These are phyloP conservation scores for Amylocarpus encephaloides DNA, from an alignment of 2,329 filamentous ascomycete genomes.

Conservation along the genomic window DNA sequence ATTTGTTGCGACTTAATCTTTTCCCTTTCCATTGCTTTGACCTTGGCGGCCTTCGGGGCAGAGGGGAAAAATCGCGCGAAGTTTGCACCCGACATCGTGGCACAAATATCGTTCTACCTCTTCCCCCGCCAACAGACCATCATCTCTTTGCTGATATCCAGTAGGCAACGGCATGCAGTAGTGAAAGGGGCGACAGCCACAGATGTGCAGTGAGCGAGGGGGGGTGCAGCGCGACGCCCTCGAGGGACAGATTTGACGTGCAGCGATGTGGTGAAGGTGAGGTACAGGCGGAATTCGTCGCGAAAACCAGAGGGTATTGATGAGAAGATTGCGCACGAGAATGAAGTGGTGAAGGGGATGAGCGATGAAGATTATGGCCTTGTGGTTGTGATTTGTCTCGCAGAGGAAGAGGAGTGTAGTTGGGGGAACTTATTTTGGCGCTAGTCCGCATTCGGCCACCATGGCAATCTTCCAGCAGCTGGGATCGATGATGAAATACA, in stretches of 20 bases:
- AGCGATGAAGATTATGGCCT: neutral
- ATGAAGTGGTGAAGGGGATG: neutral
- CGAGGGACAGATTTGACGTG: conserved; percentile 10
- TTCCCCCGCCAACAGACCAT: conserved; percentile 27
- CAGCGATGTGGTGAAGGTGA: neutral
- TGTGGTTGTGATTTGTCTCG: neutral
- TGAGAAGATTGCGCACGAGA: neutral
- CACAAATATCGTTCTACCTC: conserved; percentile 30
- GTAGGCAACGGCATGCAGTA: conserved; percentile 26
- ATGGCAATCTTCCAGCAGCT: neutral
- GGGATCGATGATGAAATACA: too few species aligned
- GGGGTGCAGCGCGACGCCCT: conserved; percentile 17
- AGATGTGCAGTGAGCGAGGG: conserved; percentile 19
- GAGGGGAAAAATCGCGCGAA: conserved; percentile 84
- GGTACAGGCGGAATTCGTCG: neutral
- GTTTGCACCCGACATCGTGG: conserved; percentile 69
- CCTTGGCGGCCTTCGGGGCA: conserved; percentile 53
- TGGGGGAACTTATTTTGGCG: neutral
- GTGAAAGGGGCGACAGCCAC: conserved; percentile 15
- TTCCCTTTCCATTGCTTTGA: conserved; percentile 54
- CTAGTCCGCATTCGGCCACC: neutral
- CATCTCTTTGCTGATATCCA: conserved; percentile 25
- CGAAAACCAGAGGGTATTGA: neutral
- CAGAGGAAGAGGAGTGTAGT: neutral
- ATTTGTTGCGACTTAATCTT: conserved; percentile 42